Evolutionary conservation across 495 filamentous ascomycete genomes (phyloP).

Genomic region (Alectoria sarmentosa): DNA sequence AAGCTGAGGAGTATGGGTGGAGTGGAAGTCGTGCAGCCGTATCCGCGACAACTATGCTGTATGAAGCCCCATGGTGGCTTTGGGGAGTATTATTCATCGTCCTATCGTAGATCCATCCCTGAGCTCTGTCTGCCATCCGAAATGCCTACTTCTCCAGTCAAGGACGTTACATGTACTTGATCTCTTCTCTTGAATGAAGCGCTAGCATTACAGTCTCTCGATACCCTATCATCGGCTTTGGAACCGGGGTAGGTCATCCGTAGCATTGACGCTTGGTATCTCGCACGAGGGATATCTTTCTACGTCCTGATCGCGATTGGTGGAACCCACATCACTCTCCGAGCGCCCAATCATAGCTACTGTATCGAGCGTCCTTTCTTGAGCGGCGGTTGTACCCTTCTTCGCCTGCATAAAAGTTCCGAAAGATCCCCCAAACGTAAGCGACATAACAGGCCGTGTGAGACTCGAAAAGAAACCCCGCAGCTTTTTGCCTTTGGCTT

Average conservation of each 20-base stretch:
- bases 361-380: background rate
- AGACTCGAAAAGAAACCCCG: background rate
- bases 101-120: too few relatives aligned
- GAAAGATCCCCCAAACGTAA: background rate
- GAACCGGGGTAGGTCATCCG: background rate
- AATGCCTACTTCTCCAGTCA: too few relatives aligned
- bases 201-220: too few relatives aligned
- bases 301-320: background rate
- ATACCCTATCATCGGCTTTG: background rate
- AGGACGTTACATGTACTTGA: too few relatives aligned
- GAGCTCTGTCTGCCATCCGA: too few relatives aligned
- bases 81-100: too few relatives aligned
- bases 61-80: background rate
- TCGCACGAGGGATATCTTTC: background rate
- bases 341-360: background rate
- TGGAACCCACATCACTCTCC: background rate
- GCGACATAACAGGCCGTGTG: background rate
- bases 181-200: too few relatives aligned
- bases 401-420: background rate
- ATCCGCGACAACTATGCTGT: background rate
- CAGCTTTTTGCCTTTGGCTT: background rate
- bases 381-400: background rate
- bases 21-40: background rate
- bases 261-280: background rate
- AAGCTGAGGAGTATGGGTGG: constrained; percentile 6